Evolutionary conservation across 2,329 filamentous ascomycete species (phyloP).

Genomic region (Aspergillus sojae): DNA sequence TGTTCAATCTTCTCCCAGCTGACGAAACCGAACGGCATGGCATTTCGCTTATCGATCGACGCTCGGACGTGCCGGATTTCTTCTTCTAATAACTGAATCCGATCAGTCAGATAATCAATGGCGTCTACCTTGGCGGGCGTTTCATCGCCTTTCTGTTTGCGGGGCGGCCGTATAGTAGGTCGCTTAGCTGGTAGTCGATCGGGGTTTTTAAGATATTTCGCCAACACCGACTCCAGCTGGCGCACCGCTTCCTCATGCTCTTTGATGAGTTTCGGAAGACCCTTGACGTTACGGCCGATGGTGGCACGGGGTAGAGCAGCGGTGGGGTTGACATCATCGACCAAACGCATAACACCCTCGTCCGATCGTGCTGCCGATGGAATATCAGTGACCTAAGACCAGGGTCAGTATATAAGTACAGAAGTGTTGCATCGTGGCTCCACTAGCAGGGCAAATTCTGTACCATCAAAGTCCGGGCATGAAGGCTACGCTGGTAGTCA

Average conservation of each 20-base stretch:
- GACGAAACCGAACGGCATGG: constrained; percentile 90
- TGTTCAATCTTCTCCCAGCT: constrained; percentile 88
- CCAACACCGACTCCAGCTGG: constrained; percentile 77
- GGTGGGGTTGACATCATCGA: constrained; percentile 76
- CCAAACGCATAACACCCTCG: constrained; percentile 82
- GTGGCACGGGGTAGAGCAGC: constrained; percentile 78
- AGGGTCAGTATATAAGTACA: neutral
- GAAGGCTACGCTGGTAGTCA: constrained; percentile 86
- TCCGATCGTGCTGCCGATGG: constrained; percentile 76
- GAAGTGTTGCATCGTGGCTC: neutral
- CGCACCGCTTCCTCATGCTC: constrained; percentile 81
- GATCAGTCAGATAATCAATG: constrained; percentile 86
- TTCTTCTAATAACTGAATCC: constrained; percentile 79
- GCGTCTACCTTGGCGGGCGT: constrained; percentile 80
- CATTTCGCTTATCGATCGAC: constrained; percentile 81
- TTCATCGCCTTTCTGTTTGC: constrained; percentile 72
- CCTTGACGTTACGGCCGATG: constrained; percentile 88
- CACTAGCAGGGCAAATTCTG: constrained; percentile 9
- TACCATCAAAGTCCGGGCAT: constrained; percentile 67
- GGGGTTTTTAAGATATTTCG: constrained; percentile 89
- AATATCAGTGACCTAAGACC: constrained; percentile 73
- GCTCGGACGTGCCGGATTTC: constrained; percentile 82
- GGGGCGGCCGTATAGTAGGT: constrained; percentile 77
- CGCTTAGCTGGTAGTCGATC: constrained; percentile 74
- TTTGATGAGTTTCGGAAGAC: constrained; percentile 80